Evolutionary conservation across 2,329 filamentous ascomycete species (phyloP).

Genomic region (Penicillium sp.): DNA sequence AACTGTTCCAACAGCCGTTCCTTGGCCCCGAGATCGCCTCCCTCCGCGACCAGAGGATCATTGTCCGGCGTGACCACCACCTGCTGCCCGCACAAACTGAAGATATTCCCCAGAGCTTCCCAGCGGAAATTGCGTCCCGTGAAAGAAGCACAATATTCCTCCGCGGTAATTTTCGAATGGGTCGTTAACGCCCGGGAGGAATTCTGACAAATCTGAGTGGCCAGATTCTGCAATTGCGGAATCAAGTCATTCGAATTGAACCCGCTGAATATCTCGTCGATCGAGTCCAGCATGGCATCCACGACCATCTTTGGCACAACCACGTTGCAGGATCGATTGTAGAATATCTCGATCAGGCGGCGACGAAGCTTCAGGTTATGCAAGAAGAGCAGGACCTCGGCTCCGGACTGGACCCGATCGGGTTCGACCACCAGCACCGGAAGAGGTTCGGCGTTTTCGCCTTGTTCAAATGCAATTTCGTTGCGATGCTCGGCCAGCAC

Average conservation of each 20-base stretch:
- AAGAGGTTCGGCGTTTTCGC: conserved; percentile 16
- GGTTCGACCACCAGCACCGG: conserved; percentile 20
- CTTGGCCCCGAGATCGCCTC: conserved; percentile 19
- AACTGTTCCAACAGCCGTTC: conserved; percentile 28
- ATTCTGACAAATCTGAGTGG: conserved; percentile 27
- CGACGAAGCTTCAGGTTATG: conserved; percentile 23
- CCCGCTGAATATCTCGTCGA: conserved; percentile 21
- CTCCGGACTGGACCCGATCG: conserved; percentile 25
- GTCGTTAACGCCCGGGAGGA: conserved; percentile 23
- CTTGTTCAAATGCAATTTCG: conserved; percentile 29
- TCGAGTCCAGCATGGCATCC: conserved; percentile 22
- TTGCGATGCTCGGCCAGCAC: conserved; percentile 30
- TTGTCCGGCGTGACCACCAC: conserved; percentile 26
- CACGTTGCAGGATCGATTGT: conserved; percentile 17
- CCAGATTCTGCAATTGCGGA: conserved; percentile 22
- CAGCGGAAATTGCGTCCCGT: conserved; percentile 33
- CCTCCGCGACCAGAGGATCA: conserved; percentile 25
- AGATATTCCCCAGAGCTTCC: conserved; percentile 38
- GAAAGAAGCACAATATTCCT: conserved; percentile 28
- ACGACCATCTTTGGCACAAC: conserved; percentile 23
- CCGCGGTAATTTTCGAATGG: conserved; percentile 24
- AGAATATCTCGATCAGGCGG: conserved; percentile 23
- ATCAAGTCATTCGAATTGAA: conserved; percentile 23
- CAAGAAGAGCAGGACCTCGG: conserved; percentile 26
- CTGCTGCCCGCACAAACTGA: conserved; percentile 36